phyloP scores from a whole-genome alignment of 345 rosid species.

The Hevea brasiliensis region DNA sequence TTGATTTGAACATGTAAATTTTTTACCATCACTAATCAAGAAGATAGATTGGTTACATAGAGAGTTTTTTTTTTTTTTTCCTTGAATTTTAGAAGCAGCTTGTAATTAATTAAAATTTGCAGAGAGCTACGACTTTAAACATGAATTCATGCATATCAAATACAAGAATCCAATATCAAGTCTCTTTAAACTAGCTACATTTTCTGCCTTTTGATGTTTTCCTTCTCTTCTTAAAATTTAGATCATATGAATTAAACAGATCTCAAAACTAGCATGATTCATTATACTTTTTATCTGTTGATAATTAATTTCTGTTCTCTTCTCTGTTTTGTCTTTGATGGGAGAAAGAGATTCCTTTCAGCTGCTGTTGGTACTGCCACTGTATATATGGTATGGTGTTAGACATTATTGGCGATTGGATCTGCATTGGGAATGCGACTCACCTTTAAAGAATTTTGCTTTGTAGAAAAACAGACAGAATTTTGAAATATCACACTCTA shows the following conservation, averaged over 20 bases:
- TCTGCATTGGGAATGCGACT: constrained; percentile 47
- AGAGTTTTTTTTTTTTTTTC: constrained; percentile 5
- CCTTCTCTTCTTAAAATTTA: too few relatives aligned
- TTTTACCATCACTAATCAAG: constrained; percentile 16
- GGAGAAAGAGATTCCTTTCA: constrained; percentile 53
- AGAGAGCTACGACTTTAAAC: constrained; percentile 42
- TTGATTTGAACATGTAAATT: constrained; percentile 24
- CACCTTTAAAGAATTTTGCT: constrained; percentile 17
- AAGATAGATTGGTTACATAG: constrained; percentile 15
- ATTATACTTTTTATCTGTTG: neutral
- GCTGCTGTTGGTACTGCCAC: constrained; percentile 29
- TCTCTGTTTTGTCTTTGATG: constrained; percentile 38
- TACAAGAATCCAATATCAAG: constrained; percentile 11
- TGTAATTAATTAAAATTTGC: constrained; percentile 29
- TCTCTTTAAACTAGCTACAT: neutral
- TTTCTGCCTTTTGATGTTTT: neutral
- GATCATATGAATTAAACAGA: too few relatives aligned
- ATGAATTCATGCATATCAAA: constrained; percentile 21
- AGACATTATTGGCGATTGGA: constrained; percentile 36
- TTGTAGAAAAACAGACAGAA: too few relatives aligned
- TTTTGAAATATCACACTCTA: too few relatives aligned
- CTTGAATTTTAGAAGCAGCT: constrained; percentile 5
- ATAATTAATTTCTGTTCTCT: constrained; percentile 24
- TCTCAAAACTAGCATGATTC: too few relatives aligned
- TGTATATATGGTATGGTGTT: constrained; percentile 12